Evolutionary conservation across 2,329 filamentous ascomycete genomes (phyloP), one percentile per base, ranked within the genome.

Genomic region (Sporothrix schenckii): DNA sequence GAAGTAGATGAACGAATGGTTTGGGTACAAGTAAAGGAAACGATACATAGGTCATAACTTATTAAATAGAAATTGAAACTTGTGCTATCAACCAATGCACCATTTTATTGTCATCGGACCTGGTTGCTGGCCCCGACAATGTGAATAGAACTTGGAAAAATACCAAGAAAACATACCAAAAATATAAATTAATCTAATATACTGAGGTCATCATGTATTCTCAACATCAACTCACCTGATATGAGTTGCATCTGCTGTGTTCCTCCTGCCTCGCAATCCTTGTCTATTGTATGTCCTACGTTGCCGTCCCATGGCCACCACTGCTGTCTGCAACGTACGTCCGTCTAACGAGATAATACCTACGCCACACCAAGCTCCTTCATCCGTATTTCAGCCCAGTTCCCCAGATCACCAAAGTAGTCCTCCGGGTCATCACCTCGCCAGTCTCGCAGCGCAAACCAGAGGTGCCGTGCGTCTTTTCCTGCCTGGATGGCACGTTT

Each of bases 231-330:
- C 14, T 50, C 44, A 16, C 16, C 19, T 50, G 47, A 50, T 16
- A 50, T 19, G 1, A 19, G 7, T 9, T 9, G 1, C 27, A 5
- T 5, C 16, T 9, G 16, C 19, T 50, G 47, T 9, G 19, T 19
- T 19, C 47, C 44, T 13, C 13, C 10, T 44, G 41, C 13, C 13
- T 30, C 3, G 27, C 27, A 47, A 54, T 54, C 52, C 52, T 11
- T 7, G 52, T 30, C 24, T 6, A 14, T 5, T 30, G 4, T 30
- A n/a, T 60, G 56, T n/a, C 19, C 34, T 60, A 14, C 56, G 14
- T 39, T 66, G 49, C 27, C 34, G 65, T 44, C 50, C 27, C 65
- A 67, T 49, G 30, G 27, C 65, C 65, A n/a, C 30, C 49, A 53
- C 49, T 9, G 21, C 21, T 30, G 34, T 60, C 34, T 34, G 34